Conservation (phyloP, 2,329 filamentous ascomycete genomes). For the Diaporthe sp. region DNA sequence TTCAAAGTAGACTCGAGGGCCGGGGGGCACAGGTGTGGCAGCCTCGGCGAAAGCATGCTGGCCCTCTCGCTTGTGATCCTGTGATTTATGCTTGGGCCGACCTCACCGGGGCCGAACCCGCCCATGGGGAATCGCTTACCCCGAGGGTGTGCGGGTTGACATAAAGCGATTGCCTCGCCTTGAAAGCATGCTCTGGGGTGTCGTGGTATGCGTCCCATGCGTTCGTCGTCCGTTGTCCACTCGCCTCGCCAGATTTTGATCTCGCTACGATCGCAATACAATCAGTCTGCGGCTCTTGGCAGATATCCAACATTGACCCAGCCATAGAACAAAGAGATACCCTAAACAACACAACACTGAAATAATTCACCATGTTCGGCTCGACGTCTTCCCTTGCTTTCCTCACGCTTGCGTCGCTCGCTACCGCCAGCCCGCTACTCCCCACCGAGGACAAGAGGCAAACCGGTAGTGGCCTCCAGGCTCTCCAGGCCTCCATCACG, state of each 20-base stretch:
- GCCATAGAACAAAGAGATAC: neutral
- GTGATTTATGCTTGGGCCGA: constrained; percentile 28
- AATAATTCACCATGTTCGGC: constrained; percentile 20
- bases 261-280: constrained; percentile 6
- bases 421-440: constrained; percentile 2
- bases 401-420: constrained; percentile 6
- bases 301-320: neutral
- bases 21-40: constrained; percentile 10
- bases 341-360: neutral
- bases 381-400: constrained; percentile 16
- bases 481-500: constrained; percentile 1
- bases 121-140: constrained; percentile 17
- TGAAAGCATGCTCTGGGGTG: neutral
- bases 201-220: neutral
- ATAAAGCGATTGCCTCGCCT: constrained; percentile 26
- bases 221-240: constrained; percentile 18
- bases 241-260: neutral
- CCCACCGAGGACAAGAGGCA: neutral
- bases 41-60: constrained; percentile 24
- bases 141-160: constrained; percentile 8
- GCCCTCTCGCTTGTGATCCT: constrained; percentile 24
- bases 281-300: constrained; percentile 3
- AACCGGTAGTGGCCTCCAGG: neutral
- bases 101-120: constrained; percentile 18
- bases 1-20: constrained; percentile 18